Evolutionary conservation across 2,329 filamentous ascomycete genomes (phyloP).

Genomic region (Colletotrichum plurivorum): DNA sequence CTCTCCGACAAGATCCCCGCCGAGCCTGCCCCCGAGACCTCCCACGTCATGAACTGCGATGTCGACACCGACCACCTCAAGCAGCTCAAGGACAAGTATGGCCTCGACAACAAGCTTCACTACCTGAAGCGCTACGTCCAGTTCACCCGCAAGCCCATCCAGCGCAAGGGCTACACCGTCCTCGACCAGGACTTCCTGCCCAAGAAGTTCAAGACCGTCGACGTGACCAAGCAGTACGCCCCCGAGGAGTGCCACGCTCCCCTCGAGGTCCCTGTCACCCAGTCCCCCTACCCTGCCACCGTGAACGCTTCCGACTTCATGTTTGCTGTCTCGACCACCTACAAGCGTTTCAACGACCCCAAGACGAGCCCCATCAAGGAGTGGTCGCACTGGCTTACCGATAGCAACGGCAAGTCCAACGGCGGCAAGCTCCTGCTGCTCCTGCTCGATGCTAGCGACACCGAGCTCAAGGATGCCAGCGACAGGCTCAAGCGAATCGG

Average conservation of each 20-base stretch:
- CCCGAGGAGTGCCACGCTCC: constrained; percentile 63
- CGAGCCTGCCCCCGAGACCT: constrained; percentile 41
- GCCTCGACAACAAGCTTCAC: constrained; percentile 65
- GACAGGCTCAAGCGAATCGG: constrained; percentile 62
- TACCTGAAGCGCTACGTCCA: constrained; percentile 70
- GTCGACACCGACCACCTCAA: constrained; percentile 63
- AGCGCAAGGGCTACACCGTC: constrained; percentile 66
- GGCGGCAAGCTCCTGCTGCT: constrained; percentile 69
- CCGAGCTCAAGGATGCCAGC: constrained; percentile 64
- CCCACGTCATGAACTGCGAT: constrained; percentile 63
- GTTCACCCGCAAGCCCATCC: constrained; percentile 63
- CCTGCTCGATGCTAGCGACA: constrained; percentile 66
- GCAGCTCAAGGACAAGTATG: constrained; percentile 61
- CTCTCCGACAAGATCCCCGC: constrained; percentile 49
- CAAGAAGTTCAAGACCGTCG: constrained; percentile 61
- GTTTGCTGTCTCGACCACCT: constrained; percentile 72
- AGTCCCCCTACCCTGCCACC: constrained; percentile 63
- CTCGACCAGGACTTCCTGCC: constrained; percentile 63
- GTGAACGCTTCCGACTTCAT: constrained; percentile 71
- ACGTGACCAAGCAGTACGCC: constrained; percentile 59
- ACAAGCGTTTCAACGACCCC: constrained; percentile 66
- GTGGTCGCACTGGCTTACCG: constrained; percentile 73
- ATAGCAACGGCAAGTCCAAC: constrained; percentile 68
- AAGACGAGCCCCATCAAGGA: constrained; percentile 68
- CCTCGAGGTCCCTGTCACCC: constrained; percentile 65